These are phyloP conservation scores for Phytophthora sp. DNA, from an alignment of 352 stramenopile species.

Conservation along the genomic window DNA sequence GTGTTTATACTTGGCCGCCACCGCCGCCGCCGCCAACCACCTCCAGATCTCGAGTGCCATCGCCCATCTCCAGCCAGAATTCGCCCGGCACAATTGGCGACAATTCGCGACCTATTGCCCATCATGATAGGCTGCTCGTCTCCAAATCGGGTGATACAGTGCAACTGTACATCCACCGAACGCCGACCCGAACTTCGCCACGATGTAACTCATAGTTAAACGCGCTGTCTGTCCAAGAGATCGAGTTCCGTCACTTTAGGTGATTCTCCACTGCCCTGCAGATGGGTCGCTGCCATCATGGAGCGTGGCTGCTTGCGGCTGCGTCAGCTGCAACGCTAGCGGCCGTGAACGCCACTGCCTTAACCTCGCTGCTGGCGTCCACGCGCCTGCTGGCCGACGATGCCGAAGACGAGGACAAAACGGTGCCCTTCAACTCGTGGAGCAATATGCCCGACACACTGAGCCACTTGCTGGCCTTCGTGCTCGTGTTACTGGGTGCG, in stretches of 20 bases:
- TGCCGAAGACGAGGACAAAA: constrained; percentile 18
- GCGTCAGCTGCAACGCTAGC: constrained; percentile 6
- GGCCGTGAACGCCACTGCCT: constrained; percentile 3
- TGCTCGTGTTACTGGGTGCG: constrained; percentile 58
- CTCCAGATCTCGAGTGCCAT: not conserved
- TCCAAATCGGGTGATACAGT: not conserved
- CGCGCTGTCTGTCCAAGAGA: not conserved
- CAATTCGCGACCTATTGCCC: not conserved
- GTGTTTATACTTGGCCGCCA: too few relatives aligned
- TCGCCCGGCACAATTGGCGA: constrained; percentile 6
- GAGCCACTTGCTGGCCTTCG: constrained; percentile 50
- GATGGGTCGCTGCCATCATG: constrained; percentile 5
- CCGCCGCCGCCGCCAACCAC: not conserved
- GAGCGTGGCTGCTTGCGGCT: constrained; percentile 7
- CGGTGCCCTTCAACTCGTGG: constrained; percentile 50
- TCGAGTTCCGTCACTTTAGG: constrained; percentile 6
- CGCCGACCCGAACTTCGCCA: too few relatives aligned
- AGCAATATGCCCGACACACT: constrained; percentile 49
- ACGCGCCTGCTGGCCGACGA: constrained; percentile 14
- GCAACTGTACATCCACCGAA: not conserved
- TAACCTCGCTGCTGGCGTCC: constrained; percentile 6
- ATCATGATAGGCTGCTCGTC: not conserved
- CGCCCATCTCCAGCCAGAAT: constrained; percentile 1
- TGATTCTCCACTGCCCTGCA: too few relatives aligned
- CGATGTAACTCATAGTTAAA: not conserved